Conservation (phyloP, 257 asterid species). For the Catharanthus roseus region DNA sequence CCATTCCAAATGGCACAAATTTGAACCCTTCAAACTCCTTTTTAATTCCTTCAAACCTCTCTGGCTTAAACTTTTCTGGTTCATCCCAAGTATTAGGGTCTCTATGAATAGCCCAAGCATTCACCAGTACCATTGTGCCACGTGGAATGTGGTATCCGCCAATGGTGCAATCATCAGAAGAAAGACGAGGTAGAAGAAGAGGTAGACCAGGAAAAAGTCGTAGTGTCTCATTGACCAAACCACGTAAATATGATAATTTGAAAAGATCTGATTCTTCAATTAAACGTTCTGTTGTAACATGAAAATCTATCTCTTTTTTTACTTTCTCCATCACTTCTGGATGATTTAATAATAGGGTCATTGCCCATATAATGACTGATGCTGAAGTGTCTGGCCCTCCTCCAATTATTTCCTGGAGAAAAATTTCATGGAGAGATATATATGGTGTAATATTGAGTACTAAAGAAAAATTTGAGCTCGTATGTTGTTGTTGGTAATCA, state of each 20-base stretch:
- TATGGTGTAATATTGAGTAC: too few relatives aligned
- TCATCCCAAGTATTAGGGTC: not conserved
- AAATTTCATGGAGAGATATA: too few relatives aligned
- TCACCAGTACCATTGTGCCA: not conserved
- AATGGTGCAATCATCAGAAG: not conserved
- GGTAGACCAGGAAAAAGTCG: not conserved
- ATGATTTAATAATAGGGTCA: slow-evolving; percentile 1
- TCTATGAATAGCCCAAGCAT: not conserved
- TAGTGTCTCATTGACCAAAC: not conserved
- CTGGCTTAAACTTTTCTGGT: not conserved
- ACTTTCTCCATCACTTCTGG: not conserved
- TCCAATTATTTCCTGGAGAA: too few relatives aligned
- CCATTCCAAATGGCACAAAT: slow-evolving; percentile 13
- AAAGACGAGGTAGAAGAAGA: not conserved
- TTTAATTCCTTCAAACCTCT: slow-evolving; percentile 1
- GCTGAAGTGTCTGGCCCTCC: not conserved
- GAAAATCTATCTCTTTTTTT: not conserved
- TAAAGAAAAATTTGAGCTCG: too few relatives aligned
- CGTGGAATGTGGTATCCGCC: not conserved
- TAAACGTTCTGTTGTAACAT: not conserved
- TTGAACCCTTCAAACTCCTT: not conserved
- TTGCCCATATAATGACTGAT: not conserved
- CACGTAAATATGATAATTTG: not conserved
- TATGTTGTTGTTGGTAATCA: too few relatives aligned
- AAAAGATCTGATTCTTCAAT: not conserved